Conservation (phyloP, 2,329 filamentous ascomycete species). For the Colletotrichum euphorbiae region DNA sequence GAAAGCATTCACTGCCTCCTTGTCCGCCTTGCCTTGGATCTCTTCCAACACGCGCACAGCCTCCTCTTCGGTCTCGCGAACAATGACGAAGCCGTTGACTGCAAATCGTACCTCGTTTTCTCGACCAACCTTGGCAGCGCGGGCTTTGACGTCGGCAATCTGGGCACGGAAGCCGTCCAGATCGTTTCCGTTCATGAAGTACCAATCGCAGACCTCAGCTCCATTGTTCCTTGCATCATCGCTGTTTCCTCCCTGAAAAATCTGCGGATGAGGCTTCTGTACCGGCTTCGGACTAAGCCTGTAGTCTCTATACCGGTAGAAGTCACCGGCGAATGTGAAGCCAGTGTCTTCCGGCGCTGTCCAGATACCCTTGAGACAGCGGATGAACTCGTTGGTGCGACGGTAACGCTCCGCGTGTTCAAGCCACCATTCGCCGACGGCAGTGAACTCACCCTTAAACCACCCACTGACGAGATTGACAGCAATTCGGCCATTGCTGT, state of each 20-base stretch:
- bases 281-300: constrained; percentile 62
- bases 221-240: constrained; percentile 63
- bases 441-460: constrained; percentile 65
- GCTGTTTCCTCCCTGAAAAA: constrained; percentile 65
- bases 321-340: constrained; percentile 63
- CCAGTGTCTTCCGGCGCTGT: constrained; percentile 54
- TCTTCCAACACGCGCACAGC: constrained; percentile 60
- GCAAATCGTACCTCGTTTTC: constrained; percentile 58
- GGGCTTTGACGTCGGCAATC: constrained; percentile 60
- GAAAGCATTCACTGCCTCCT: constrained; percentile 62
- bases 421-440: constrained; percentile 66
- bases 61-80: constrained; percentile 62
- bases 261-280: constrained; percentile 60
- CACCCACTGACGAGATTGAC: constrained; percentile 66
- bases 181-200: constrained; percentile 69
- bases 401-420: constrained; percentile 65
- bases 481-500: constrained; percentile 61
- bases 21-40: constrained; percentile 65
- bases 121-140: constrained; percentile 57
- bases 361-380: constrained; percentile 63
- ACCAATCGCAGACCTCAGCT: constrained; percentile 60
- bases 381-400: constrained; percentile 62
- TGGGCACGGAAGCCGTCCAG: constrained; percentile 63
- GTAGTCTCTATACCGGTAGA: constrained; percentile 65
- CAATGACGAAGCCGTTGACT: constrained; percentile 62